Base-by-base conservation (phyloP, 768 basidiomycete species). In the Astraeus odoratus region DNA sequence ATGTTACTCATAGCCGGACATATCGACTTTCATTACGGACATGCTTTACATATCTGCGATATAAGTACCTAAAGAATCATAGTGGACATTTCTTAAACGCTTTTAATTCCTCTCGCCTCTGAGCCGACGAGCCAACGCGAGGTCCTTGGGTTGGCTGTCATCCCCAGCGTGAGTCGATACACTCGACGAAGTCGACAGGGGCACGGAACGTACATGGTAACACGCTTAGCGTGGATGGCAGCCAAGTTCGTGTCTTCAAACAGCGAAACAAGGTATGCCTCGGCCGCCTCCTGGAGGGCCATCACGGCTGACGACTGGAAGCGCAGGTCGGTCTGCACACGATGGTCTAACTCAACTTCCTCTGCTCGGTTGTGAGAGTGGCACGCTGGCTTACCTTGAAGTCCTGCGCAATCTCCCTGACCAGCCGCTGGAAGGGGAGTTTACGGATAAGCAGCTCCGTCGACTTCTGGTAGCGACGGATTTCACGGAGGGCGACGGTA, bases 221-320 rank as follows among this genome's bases (percentile, higher is more conserved):
- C 79, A 65, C 82, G 78, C 75, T 86, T 86, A 39, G 83, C 82
- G 66, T 86, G 84, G 63, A 86, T 86, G 48, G 83, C 84, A 46
- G 84, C 83, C 58, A 84, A 73, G 71, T 83, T 83, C 53, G 81
- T 83, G 63, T 83, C 83, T 62, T 83, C 80, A 60, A 83, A 83
- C 50, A 84, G 68, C 10, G 79, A 81, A 54, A 83, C 80, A 39
- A 83, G 79, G 66, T 81, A 81, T n/a, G 78, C 80, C 72, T 90
- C 85, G 43, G 82, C 79, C 24, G 84, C 85, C 69, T 87, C 85
- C 65, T 87, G 85, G 24, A 87, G 77, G 45, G 86, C 84, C 74
- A 82, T 81, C 47, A 88, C 81, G 47, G 85, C 85, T 8, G 84
- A 86, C 8, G 86, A 88, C 73, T 88, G 85, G 83, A 90, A 88